Percentiles rank a stretch among this genome's conserved stretches.
Evolutionary conservation across 73 alveolate species (phyloP).

Genomic region (Stentor roeselii): DNA sequence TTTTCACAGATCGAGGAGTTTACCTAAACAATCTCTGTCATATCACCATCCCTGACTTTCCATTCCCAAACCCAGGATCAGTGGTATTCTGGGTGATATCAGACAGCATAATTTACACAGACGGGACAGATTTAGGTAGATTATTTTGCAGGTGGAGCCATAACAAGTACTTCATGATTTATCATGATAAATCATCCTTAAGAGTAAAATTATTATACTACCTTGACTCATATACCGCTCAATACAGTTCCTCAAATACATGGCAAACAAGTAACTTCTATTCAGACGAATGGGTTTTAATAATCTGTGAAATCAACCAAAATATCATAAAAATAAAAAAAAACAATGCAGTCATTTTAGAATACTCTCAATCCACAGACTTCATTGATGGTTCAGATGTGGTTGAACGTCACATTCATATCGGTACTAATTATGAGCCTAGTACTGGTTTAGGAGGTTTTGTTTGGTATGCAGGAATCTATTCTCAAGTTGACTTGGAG

Average conservation of each 20-base stretch:
- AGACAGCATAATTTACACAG: too few relatives aligned
- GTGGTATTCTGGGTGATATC: not conserved
- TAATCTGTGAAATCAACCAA: too few relatives aligned
- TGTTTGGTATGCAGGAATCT: not conserved
- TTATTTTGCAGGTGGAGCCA: not conserved
- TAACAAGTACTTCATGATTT: too few relatives aligned
- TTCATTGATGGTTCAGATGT: too few relatives aligned
- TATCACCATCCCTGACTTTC: not conserved
- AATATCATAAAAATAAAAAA: too few relatives aligned
- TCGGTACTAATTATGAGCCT: not conserved
- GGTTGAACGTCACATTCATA: too few relatives aligned
- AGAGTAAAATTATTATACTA: too few relatives aligned
- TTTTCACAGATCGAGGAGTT: not conserved
- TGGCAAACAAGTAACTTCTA: not conserved
- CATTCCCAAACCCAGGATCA: not conserved
- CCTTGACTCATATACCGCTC: not conserved
- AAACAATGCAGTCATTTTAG: not conserved
- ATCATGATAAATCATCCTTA: not conserved
- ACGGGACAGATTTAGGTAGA: not conserved
- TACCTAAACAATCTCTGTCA: not conserved
- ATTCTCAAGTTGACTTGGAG: not conserved
- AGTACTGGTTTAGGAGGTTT: not conserved
- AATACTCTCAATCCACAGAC: not conserved
- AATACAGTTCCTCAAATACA: not conserved
- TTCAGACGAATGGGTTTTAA: not conserved